phyloP scores from a whole-genome alignment of 768 basidiomycete species.

The Mycena capillaripes region DNA sequence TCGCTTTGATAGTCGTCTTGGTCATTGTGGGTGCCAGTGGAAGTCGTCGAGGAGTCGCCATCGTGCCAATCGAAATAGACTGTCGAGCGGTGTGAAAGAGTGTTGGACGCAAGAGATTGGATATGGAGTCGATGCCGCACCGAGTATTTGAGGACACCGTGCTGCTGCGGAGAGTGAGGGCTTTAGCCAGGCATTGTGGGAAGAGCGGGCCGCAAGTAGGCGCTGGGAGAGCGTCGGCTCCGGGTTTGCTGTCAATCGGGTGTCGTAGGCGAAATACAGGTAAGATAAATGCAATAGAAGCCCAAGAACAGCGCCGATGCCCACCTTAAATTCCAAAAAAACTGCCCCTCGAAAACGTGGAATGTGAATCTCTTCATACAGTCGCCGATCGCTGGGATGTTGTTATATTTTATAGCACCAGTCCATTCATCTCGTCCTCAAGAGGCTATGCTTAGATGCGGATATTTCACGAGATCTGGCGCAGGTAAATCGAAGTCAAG shows the following conservation, averaged over 20 bases:
- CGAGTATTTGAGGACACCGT: not conserved
- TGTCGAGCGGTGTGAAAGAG: no score
- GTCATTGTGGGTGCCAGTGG: not conserved
- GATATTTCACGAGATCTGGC: no score
- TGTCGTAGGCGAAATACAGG: not conserved
- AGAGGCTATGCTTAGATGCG: no score
- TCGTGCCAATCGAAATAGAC: not conserved
- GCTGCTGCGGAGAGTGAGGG: slow-evolving; percentile 6
- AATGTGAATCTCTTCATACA: not conserved
- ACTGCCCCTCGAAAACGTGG: not conserved
- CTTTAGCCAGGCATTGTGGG: not conserved
- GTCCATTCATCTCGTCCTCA: no score
- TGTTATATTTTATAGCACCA: no score
- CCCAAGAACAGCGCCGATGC: not conserved
- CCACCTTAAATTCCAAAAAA: not conserved
- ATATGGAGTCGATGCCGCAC: not conserved
- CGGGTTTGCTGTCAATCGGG: not conserved
- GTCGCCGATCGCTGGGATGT: not conserved
- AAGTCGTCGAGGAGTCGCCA: no score
- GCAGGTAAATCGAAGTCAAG: no score
- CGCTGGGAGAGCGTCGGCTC: not conserved
- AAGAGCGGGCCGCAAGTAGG: not conserved
- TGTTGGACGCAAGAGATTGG: not conserved
- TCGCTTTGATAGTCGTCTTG: not conserved
- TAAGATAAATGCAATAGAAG: slow-evolving; percentile 6